Percentiles rank a stretch among this genome's conserved stretches.
These are phyloP conservation scores for Gloeopeniophorella convolvens DNA, from an alignment of 768 basidiomycete genomes.

Conservation along the genomic window DNA sequence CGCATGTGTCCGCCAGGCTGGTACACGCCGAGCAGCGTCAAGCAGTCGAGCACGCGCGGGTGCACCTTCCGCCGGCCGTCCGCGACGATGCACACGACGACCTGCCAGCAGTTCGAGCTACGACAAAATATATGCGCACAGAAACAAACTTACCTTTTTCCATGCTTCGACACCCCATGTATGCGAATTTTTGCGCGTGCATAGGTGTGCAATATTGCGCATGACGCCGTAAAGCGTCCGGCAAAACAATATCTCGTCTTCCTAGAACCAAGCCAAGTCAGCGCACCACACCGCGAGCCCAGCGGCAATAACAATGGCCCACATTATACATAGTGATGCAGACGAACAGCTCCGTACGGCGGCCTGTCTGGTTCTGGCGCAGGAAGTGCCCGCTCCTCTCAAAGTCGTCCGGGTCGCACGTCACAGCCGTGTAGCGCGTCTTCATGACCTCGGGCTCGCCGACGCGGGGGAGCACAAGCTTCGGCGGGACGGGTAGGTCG, in stretches of 20 bases:
- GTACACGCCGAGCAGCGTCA: conserved; percentile 91
- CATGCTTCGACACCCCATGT: conserved; percentile 96
- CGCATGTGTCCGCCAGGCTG: conserved; percentile 61
- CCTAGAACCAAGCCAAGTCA: conserved; percentile 39
- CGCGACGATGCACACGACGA: conserved; percentile 88
- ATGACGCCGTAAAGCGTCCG: conserved; percentile 94
- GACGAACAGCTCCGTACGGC: conserved; percentile 87
- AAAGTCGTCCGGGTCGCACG: conserved; percentile 92
- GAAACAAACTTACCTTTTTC: conserved; percentile 63
- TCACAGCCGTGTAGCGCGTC: conserved; percentile 82
- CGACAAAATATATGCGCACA: not conserved
- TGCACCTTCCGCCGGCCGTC: conserved; percentile 82
- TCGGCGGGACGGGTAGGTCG: conserved; percentile 77
- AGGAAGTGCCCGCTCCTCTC: conserved; percentile 77
- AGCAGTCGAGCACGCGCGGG: conserved; percentile 78
- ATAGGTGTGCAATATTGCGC: conserved; percentile 76
- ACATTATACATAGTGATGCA: conserved; percentile 98
- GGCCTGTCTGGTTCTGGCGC: conserved; percentile 71
- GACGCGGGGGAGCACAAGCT: conserved; percentile 66
- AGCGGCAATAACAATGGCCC: conserved; percentile 27
- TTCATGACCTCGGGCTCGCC: conserved; percentile 68
- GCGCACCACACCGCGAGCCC: not conserved
- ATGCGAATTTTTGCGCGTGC: conserved; percentile 81
- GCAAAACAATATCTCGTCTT: conserved; percentile 87
- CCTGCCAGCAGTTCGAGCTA: conserved; percentile 36